A percentile compares a stretch with the other conserved stretches of the same genome.
phyloP scores from a whole-genome alignment of 108 stramenopile species.

The Cyclotella distinguenda region DNA sequence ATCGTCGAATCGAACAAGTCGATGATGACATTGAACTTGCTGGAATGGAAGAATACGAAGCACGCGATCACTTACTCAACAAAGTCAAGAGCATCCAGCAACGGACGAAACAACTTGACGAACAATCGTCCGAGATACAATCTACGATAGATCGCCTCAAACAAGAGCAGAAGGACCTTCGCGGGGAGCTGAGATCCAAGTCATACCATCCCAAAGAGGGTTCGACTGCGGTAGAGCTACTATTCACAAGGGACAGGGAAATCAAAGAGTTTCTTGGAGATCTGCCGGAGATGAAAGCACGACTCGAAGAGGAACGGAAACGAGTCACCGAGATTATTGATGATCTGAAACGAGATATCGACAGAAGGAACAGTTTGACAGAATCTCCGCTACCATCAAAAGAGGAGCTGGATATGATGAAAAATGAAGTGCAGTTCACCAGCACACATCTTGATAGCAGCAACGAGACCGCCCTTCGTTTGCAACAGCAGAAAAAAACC shows the following conservation, averaged over 20 bases:
- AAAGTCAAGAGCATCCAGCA: constrained; percentile 12
- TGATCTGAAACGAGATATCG: constrained; percentile 16
- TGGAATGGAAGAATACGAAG: constrained; percentile 15
- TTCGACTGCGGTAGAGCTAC: neutral
- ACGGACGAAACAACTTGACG: constrained; percentile 13
- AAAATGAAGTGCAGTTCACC: constrained; percentile 25
- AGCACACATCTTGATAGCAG: constrained; percentile 22
- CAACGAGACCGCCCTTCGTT: constrained; percentile 12
- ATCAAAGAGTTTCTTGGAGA: constrained; percentile 6
- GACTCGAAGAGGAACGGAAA: constrained; percentile 13
- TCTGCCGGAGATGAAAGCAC: constrained; percentile 3
- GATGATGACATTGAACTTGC: constrained; percentile 23
- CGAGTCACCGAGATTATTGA: constrained; percentile 1
- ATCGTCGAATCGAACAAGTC: constrained; percentile 1
- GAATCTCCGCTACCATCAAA: constrained; percentile 22
- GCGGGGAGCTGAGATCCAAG: constrained; percentile 10
- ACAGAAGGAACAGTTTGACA: constrained; percentile 1
- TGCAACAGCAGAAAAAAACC: constrained; percentile 24
- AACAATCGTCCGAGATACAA: constrained; percentile 8
- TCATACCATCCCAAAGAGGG: constrained; percentile 2
- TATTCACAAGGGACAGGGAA: constrained; percentile 9
- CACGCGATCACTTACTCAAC: constrained; percentile 15
- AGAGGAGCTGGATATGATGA: constrained; percentile 25
- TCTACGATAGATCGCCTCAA: constrained; percentile 12
- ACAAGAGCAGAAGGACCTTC: constrained; percentile 4